Evolutionary conservation across 2,329 filamentous ascomycete species (phyloP).

Genomic region (Penicillium sp.): DNA sequence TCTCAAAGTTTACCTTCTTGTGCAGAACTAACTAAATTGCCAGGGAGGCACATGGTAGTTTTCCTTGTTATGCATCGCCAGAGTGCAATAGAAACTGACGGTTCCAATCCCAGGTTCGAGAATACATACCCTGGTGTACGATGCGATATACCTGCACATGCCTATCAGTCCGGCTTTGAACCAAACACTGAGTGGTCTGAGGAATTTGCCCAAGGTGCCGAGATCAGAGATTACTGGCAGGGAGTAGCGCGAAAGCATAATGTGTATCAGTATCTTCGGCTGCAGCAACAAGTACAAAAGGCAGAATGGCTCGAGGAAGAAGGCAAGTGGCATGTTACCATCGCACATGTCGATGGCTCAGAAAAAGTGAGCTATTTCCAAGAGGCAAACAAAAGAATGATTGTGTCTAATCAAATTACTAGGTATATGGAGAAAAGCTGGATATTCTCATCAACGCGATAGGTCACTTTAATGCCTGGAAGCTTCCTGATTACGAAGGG

Average conservation of each 20-base stretch:
- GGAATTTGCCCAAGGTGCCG: constrained; percentile 67
- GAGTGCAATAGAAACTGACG: constrained; percentile 11
- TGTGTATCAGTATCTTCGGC: constrained; percentile 63
- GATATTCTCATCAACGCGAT: constrained; percentile 68
- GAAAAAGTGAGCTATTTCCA: constrained; percentile 23
- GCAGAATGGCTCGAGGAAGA: constrained; percentile 59
- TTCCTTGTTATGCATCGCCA: background rate
- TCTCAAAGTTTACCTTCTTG: constrained; percentile 42
- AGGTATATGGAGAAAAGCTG: constrained; percentile 52
- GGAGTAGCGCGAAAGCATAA: constrained; percentile 65
- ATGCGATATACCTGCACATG: constrained; percentile 71
- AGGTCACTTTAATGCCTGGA: constrained; percentile 69
- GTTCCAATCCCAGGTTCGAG: constrained; percentile 37
- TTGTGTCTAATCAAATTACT: background rate
- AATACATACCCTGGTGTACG: constrained; percentile 66
- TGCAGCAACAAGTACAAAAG: constrained; percentile 60
- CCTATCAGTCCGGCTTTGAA: constrained; percentile 70
- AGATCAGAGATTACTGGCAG: constrained; percentile 72
- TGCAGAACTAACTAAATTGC: background rate
- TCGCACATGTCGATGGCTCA: constrained; percentile 39
- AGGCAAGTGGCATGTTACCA: constrained; percentile 61
- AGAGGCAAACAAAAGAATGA: background rate
- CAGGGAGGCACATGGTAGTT: constrained; percentile 52
- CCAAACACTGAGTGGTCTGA: constrained; percentile 72
- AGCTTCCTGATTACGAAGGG: constrained; percentile 64